These are phyloP conservation scores for Leptosphaerulina australis DNA, from an alignment of 2,329 filamentous ascomycete species.

Conservation along the genomic window DNA sequence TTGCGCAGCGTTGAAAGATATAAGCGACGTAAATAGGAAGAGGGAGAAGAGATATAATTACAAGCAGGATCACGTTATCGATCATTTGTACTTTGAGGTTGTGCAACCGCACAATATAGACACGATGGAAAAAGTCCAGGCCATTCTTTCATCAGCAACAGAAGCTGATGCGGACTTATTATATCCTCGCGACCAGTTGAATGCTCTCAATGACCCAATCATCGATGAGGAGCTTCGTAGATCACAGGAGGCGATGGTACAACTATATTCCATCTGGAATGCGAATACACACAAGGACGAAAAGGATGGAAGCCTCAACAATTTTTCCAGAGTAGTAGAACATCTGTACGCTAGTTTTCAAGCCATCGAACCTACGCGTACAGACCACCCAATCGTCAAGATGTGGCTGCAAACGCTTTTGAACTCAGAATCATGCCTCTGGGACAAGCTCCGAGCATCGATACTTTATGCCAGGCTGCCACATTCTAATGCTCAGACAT, in stretches of 20 bases:
- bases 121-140: conserved; percentile 36
- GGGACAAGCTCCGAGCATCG: conserved; percentile 57
- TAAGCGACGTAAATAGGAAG: conserved; percentile 21
- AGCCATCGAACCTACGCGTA: conserved; percentile 26
- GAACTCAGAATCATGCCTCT: conserved; percentile 30
- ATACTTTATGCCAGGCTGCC: conserved; percentile 39
- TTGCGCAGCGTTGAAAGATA: conserved; percentile 22
- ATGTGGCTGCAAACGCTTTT: conserved; percentile 24
- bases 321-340: conserved; percentile 23
- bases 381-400: conserved; percentile 17
- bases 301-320: neutral
- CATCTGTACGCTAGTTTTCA: conserved; percentile 29
- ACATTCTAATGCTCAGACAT: conserved; percentile 6
- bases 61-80: conserved; percentile 61
- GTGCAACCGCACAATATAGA: conserved; percentile 51
- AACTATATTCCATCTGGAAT: conserved; percentile 19
- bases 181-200: conserved; percentile 15
- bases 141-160: conserved; percentile 17
- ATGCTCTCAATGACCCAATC: neutral
- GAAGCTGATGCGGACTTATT: conserved; percentile 34
- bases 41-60: conserved; percentile 28
- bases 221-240: conserved; percentile 21
- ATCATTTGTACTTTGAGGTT: conserved; percentile 65
- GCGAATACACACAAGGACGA: neutral
- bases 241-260: neutral